Conservation (phyloP, 805 yeast species). For the Blastobotrys chiropterorum region DNA sequence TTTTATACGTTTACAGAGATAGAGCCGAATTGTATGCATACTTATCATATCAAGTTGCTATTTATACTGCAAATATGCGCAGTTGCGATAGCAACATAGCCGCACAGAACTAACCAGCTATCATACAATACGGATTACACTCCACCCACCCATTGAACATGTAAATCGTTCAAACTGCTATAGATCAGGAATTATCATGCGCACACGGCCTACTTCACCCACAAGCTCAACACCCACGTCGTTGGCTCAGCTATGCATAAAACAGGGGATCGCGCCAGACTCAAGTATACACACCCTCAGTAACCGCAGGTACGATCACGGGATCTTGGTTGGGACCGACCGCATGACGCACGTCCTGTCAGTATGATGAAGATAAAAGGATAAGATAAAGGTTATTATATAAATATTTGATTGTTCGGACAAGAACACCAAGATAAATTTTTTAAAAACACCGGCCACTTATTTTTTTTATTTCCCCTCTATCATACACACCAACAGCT, state of each 20-base stretch:
- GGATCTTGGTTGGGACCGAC: background rate
- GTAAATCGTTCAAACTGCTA: too few relatives aligned
- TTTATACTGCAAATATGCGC: too few relatives aligned
- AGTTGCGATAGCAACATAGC: too few relatives aligned
- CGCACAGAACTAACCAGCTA: too few relatives aligned
- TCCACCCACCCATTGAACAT: too few relatives aligned
- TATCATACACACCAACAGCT: background rate
- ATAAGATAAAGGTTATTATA: background rate
- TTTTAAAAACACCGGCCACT: background rate
- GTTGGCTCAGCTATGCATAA: background rate
- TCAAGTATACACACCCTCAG: background rate
- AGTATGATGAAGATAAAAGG: background rate
- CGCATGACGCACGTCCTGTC: background rate
- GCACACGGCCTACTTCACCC: too few relatives aligned
- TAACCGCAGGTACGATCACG: background rate
- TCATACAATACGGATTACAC: too few relatives aligned
- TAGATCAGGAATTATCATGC: too few relatives aligned
- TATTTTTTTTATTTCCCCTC: background rate
- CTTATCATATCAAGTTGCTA: too few relatives aligned
- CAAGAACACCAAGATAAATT: background rate
- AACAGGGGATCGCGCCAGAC: background rate
- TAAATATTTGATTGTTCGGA: background rate
- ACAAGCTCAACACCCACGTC: too few relatives aligned
- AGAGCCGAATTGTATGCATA: too few relatives aligned
- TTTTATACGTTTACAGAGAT: too few relatives aligned